Base-by-base conservation (phyloP, 208 protist species). In the Vickermania ingenoplastis region DNA sequence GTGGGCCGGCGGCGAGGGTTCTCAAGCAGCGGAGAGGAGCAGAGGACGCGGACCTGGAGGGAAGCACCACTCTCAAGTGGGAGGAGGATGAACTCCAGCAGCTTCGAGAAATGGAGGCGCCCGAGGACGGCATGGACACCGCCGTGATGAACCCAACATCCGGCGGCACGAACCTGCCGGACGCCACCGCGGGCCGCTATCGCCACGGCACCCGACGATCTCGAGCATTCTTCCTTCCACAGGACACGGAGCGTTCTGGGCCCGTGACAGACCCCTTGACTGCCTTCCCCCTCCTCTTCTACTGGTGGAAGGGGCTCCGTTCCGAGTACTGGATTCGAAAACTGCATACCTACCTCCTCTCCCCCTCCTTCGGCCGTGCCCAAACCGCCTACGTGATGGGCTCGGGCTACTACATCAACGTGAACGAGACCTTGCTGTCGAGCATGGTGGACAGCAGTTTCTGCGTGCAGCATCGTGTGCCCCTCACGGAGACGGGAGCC, bases 341-440 rank as follows among this genome's bases (percentile, higher is more conserved):
- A 7, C 36, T 17, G 36, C 36, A 45, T 17, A 45, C 36, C 36
- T 7, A 7, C 36, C 17, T 45, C 11, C 17, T 45, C 11, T 7
- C 36, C 11, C 36, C 36, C 7, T 45, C 36, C 17, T 17, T 45
- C 7, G 17, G 11, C 11, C 7, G 17, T n/a, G 36, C 36, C 17
- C 36, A 45, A 45, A n/a, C 36, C 11, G 36, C 17, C 11, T 45
- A 45, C 17, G 36, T 45, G 36, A 45, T 45, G 36, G 36, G 36
- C 17, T 45, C 36, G 7, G 36, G 36, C 7, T 45, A 45, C 22
- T 53, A 53, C 45, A 22, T 62, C 41, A 62, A 62, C 26, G 58
- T 22, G 2, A 41, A 5, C 41, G 58, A 52, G 36, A 62, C 58
- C 11, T 13, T 53, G 2, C 22, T 62, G 11, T 4, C 58, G 3